Evolutionary conservation across 345 rosid species (phyloP).

Genomic region (Bruguiera parviflora): DNA sequence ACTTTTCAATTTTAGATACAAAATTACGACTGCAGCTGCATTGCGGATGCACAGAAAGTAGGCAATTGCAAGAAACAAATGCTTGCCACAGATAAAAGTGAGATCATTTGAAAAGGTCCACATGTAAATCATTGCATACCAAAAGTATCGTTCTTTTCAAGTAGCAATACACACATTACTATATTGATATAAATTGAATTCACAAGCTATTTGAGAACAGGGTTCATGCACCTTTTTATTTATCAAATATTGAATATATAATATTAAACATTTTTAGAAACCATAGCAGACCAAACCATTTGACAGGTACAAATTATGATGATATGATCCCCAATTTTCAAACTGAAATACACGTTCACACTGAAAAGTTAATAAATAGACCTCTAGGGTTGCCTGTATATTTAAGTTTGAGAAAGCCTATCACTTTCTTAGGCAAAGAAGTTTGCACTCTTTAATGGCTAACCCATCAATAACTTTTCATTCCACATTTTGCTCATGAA

Average conservation of each 20-base stretch:
- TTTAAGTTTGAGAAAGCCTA: background rate
- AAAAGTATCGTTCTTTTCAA: background rate
- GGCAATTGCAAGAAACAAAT: constrained; percentile 10
- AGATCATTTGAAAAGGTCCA: constrained; percentile 7
- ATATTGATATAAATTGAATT: background rate
- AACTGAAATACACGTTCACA: background rate
- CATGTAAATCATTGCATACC: constrained; percentile 10
- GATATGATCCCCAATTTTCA: background rate
- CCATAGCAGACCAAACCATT: too few relatives aligned
- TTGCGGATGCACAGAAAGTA: constrained; percentile 13
- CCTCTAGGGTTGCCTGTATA: too few relatives aligned
- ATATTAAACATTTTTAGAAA: too few relatives aligned
- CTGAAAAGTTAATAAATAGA: background rate
- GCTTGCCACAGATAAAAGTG: constrained; percentile 1
- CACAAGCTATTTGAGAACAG: background rate
- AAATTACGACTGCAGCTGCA: constrained; percentile 23
- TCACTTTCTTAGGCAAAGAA: background rate
- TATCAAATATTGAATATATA: too few relatives aligned
- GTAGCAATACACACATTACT: background rate
- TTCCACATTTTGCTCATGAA: too few relatives aligned
- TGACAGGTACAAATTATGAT: too few relatives aligned
- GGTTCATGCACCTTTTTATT: too few relatives aligned
- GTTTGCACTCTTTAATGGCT: background rate
- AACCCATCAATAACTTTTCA: background rate
- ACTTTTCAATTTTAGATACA: constrained; percentile 25